phyloP scores from a whole-genome alignment of 192 early-diverging fungal species.

The Coemansia furcata region DNA sequence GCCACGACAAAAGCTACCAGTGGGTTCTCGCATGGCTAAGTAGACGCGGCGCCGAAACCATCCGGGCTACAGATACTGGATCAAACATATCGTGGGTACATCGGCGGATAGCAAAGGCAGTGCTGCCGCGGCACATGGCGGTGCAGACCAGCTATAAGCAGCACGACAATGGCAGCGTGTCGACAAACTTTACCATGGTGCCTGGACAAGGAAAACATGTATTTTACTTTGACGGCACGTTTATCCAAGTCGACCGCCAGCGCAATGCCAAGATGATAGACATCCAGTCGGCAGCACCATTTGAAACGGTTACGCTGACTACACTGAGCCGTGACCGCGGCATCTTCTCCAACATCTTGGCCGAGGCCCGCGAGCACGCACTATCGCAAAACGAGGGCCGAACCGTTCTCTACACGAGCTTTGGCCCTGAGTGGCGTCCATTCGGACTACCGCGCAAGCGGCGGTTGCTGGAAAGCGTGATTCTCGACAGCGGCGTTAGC shows the following conservation, averaged over 20 bases:
- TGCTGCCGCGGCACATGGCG: conserved; percentile 67
- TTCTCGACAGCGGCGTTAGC: conserved; percentile 65
- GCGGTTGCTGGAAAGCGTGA: conserved; percentile 70
- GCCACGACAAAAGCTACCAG: conserved; percentile 87
- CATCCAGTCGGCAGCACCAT: conserved; percentile 87
- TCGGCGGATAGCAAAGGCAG: conserved; percentile 52
- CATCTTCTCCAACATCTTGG: conserved; percentile 72
- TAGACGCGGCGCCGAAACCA: conserved; percentile 33
- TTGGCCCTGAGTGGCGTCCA: conserved; percentile 94
- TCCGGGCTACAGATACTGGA: conserved; percentile 16
- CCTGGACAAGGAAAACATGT: conserved; percentile 92
- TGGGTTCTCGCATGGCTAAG: conserved; percentile 95
- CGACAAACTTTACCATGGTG: conserved; percentile 81
- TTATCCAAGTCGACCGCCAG: conserved; percentile 81
- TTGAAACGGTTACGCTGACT: conserved; percentile 92
- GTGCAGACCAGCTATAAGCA: conserved; percentile 86
- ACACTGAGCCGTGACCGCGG: conserved; percentile 79
- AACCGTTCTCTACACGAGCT: conserved; percentile 93
- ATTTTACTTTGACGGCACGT: conserved; percentile 74
- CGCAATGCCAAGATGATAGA: conserved; percentile 88
- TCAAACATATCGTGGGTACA: conserved; percentile 47
- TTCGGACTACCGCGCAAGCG: conserved; percentile 89
- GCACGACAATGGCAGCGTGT: conserved; percentile 87
- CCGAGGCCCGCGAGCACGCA: conserved; percentile 79
- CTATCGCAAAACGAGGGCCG: conserved; percentile 90